Evolutionary conservation across 805 yeast species (phyloP), one percentile per base, ranked within the genome.

Genomic region (Candida ortonii): DNA sequence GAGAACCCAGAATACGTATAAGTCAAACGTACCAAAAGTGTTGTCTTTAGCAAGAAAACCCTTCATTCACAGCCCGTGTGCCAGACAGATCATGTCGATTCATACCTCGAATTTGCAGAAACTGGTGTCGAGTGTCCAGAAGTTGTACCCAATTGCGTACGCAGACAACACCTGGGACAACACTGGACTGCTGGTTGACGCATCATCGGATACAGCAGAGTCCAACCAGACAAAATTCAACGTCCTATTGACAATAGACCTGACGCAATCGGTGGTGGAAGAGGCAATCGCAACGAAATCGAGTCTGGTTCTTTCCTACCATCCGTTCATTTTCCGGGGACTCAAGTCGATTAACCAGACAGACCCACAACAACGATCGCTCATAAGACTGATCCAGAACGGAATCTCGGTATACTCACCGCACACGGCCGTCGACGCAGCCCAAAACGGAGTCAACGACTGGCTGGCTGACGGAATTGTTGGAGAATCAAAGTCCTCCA

Each of bases 151-250:
- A 2, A 57, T 73, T 11, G 73, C 73, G 28, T 71, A 84, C 40
- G 97, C 97, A 0, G 97, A 90, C 50, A 67, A 70, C 14, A 59
- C 88, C 3, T 93, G 98, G 98, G 98, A 93, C 54, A 93, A 93
- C 58, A 89, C 96, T 0, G 98, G 98, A 1, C 67, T 93, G 21
- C 61, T 93, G 28, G 81, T 93, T 7, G 96, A 89, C 52, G 63
- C 90, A 22, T 36, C 43, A 14, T 39, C 46, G 3, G 38, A 44
- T 1, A 19, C 48, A 3, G 33, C 38, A 3, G 11, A 33, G 42
- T 7, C 25, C 30, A 3, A 13, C 28, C 6, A 25, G 30, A 6
- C 50, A 46, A 12, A 40, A 44, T 47, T 64, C 25, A 60, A 58
- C 14, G 61, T 73, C 9, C 64, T 93, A 14, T 65, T 93, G 30